Base-by-base conservation (phyloP, 805 yeast species). In the Saccharomycopsis fibuligera region DNA sequence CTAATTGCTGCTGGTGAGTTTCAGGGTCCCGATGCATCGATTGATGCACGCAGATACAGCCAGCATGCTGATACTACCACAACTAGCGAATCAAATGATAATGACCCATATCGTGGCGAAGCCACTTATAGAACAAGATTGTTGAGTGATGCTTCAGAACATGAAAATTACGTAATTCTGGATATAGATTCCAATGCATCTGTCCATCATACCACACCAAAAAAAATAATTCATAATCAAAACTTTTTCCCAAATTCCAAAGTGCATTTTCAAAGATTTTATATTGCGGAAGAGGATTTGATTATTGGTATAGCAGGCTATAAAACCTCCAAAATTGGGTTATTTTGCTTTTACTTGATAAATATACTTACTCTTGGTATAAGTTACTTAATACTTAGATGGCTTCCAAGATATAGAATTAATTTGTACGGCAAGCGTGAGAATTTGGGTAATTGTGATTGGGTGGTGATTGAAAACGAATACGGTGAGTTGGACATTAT, bases 251-350 rank as follows among this genome's bases (percentile, higher is more conserved):
- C 73, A 3, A 50, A 62, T 3, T 73, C 85, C 0, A 64, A 56
- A 10, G 64, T 73, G 44, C 68, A 68, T 48, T 74, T 72, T 56
- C 99, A 93, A 65, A 73, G 96, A 49, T 88, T 86, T 63, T 93
- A 91, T 63, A 76, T 93, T 53, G 90, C 96, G 0, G 98, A 93
- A 63, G 99, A 93, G 62, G 99, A 93, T 68, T 69, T 93, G 59
- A 91, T 91, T 10, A 77, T 93, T 51, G 96, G 96, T 53, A 85
- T 93, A 54, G 99, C 97, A 0, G 98, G 98, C 3, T 93, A 86
- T 63, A 65, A 65, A 47, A 76, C 81, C 14, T 75, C 81, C 10
- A 60, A 60, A 42, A 47, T 72, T 55, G 76, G 80, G 53, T 58
- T 65, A 3, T 35, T 67, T 0, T 14, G 74, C 0, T 89, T 82